Evolutionary conservation across 78 protist genomes (phyloP).

Genomic region (Dictyostelium discoideum): DNA sequence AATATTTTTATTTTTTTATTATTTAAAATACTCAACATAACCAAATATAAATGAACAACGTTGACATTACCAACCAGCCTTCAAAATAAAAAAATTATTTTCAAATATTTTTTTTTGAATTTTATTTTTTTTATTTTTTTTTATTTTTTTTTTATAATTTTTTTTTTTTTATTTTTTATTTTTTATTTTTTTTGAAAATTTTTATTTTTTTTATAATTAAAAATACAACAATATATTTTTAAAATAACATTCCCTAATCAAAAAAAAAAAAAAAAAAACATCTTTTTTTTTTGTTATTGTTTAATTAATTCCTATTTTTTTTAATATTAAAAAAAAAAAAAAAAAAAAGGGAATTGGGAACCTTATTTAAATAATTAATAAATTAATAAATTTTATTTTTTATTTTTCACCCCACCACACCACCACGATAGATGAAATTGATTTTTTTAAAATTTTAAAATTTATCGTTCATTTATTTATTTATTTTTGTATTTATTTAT

Average conservation of each 20-base stretch:
- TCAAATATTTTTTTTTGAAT: too few species aligned
- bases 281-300: not conserved
- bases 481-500: not conserved
- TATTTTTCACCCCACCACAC: not conserved
- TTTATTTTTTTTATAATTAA: too few species aligned
- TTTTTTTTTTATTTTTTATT: too few species aligned
- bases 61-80: too few species aligned
- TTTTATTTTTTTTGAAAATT: too few species aligned
- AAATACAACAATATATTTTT: too few species aligned
- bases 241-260: not conserved
- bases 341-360: not conserved
- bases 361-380: not conserved
- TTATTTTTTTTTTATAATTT: too few species aligned
- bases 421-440: not conserved
- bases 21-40: too few species aligned
- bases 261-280: not conserved
- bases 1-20: too few species aligned
- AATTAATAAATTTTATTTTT: not conserved
- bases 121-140: too few species aligned
- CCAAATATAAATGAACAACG: too few species aligned
- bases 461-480: not conserved
- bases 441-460: not conserved
- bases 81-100: too few species aligned
- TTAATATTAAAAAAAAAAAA: not conserved
- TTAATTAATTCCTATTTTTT: not conserved